These are phyloP conservation scores for Sphaerosporella brunnea DNA, from an alignment of 495 filamentous ascomycete genomes.

Conservation along the genomic window DNA sequence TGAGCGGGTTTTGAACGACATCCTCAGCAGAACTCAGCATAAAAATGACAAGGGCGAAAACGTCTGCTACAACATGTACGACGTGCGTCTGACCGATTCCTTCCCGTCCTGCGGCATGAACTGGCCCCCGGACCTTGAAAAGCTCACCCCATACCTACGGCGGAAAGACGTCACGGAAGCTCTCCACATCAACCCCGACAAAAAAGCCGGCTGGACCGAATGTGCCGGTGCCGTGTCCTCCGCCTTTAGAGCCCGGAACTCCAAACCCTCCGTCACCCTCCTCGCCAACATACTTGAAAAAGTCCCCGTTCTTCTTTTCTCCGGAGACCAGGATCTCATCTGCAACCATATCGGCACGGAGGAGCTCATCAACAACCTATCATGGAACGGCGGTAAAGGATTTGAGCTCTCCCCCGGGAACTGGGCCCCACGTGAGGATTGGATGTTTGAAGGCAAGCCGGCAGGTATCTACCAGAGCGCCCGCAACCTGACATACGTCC, in stretches of 20 bases:
- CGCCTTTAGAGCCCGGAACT: constrained; percentile 49
- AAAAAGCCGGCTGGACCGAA: constrained; percentile 77
- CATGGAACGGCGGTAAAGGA: constrained; percentile 77
- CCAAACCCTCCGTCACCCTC: constrained; percentile 51
- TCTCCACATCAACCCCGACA: constrained; percentile 64
- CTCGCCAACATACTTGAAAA: constrained; percentile 62
- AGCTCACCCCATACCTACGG: constrained; percentile 68
- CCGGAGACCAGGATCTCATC: constrained; percentile 82
- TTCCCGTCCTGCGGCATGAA: constrained; percentile 76
- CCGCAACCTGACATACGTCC: constrained; percentile 83
- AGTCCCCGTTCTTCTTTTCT: constrained; percentile 70
- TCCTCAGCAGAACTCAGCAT: constrained; percentile 43
- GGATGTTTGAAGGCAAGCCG: constrained; percentile 81
- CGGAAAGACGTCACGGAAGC: constrained; percentile 60
- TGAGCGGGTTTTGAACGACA: constrained; percentile 51
- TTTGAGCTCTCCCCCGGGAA: constrained; percentile 80
- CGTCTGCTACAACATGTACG: constrained; percentile 82
- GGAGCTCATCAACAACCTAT: constrained; percentile 71
- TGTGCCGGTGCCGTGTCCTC: constrained; percentile 60
- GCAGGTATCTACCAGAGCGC: constrained; percentile 90
- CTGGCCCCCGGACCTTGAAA: constrained; percentile 72
- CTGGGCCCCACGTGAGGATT: constrained; percentile 78
- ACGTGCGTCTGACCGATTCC: constrained; percentile 59
- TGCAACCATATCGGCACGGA: constrained; percentile 97
- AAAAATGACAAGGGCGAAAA: constrained; percentile 31